Base-by-base conservation (phyloP, 768 basidiomycete species). In the Leccinellum luteum region DNA sequence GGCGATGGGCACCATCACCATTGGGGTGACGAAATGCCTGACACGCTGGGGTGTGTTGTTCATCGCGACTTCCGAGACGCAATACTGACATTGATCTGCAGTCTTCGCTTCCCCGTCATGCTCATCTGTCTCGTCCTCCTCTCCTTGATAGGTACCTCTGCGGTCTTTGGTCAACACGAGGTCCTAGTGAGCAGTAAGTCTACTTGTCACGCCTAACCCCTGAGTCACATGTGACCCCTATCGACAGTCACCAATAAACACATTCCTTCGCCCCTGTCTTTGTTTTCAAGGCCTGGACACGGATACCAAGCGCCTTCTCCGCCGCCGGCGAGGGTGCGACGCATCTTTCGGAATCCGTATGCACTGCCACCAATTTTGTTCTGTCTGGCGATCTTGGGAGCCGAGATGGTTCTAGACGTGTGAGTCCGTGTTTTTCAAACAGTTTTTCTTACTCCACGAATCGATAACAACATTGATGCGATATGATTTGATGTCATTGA, bases 301-400 rank as follows among this genome's bases (percentile, higher is more conserved):
- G 55, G 64, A 45, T 30, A 62, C 30, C n/a, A n/a, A n/a, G n/a
- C n/a, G n/a, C 61, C 51, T 41, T 27, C 27, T 27, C 27, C 51
- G 47, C 49, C 50, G 48, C 56, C 27, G 43, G 32, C 55, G 17
- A 50, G 61, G 43, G 47, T 62, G 27, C 61, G 58, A 0, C 67
- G 72, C 51, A 69, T 85, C 14, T 66, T 91, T 7, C 80, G 83
- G 13, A 96, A 94, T 62, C 92, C 92, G 0, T 96, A 88, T 74
- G 79, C 82, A 15, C 67, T 85, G 5, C 82, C 84, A 4, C 88
- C 92, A 0, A 69, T 91, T 9, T 61, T 78, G 30, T 85, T 87
- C 60, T 81, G 83, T 45, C 9, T 78, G 0, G 76, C 77, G 1
- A 81, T 93, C 38, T 70, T 90, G 6, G 64, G 75, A 4, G 79